A percentile compares a stretch with the other conserved stretches of the same genome.
Conservation (phyloP, 345 rosid species). For the Brassica juncea region DNA sequence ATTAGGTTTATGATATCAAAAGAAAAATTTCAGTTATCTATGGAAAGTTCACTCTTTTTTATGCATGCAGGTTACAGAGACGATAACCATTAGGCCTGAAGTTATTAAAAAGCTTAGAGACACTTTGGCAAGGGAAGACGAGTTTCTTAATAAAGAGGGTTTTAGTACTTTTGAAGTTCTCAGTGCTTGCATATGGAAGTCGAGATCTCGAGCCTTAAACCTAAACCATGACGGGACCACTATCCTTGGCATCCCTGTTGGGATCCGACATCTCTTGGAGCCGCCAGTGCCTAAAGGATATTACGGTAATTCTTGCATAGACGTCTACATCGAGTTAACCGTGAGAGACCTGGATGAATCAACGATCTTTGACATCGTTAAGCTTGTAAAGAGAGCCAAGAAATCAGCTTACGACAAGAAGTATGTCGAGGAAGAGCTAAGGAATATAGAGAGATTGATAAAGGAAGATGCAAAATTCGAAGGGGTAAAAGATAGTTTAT, state of each 20-base stretch:
- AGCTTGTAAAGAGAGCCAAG: constrained; percentile 36
- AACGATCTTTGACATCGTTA: constrained; percentile 33
- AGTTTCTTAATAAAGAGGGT: background rate
- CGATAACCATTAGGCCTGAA: background rate
- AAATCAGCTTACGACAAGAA: constrained; percentile 20
- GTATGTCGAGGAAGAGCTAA: constrained; percentile 25
- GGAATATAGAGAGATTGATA: constrained; percentile 32
- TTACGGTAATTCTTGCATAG: constrained; percentile 48
- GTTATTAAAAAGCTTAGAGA: constrained; percentile 22
- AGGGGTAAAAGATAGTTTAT: constrained; percentile 33
- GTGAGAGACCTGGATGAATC: constrained; percentile 42
- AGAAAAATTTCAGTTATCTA: no score
- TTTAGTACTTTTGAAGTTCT: constrained; percentile 50
- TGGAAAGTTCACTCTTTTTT: no score
- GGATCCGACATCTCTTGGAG: constrained; percentile 40
- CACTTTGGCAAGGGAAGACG: background rate
- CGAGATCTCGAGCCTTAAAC: constrained; percentile 47
- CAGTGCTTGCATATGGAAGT: constrained; percentile 48
- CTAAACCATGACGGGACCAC: constrained; percentile 40
- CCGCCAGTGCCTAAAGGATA: constrained; percentile 48
- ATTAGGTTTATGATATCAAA: no score
- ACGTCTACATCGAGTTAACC: constrained; percentile 32
- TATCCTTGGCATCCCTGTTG: constrained; percentile 34
- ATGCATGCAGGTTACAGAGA: constrained; percentile 22
- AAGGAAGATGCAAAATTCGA: constrained; percentile 31